Conservation (phyloP, 2,329 filamentous ascomycete species). For the Thielaviopsis populi region DNA sequence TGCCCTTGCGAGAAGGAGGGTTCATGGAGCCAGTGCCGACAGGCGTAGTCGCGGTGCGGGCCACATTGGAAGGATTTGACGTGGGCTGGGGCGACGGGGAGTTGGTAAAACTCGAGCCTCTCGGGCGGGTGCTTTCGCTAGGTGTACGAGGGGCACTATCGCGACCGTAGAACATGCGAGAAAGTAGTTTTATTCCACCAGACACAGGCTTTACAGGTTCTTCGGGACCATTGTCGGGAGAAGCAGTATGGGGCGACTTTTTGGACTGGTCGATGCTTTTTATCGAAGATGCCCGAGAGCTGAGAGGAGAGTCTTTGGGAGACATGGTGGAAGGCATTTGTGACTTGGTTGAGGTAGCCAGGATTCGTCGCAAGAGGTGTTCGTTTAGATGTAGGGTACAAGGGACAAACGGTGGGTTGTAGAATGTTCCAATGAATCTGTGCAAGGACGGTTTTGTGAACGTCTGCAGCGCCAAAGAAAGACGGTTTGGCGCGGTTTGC, state of each 20-base stretch:
- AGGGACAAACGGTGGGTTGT: background rate
- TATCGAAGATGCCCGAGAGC: slow-evolving; percentile 16
- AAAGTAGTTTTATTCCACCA: slow-evolving; percentile 14
- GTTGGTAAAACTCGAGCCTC: slow-evolving; percentile 16
- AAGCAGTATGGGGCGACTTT: slow-evolving; percentile 10
- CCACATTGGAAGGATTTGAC: slow-evolving; percentile 1
- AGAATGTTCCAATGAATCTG: background rate
- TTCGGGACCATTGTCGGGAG: slow-evolving; percentile 8
- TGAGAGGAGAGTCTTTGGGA: slow-evolving; percentile 14
- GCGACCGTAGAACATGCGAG: slow-evolving; percentile 15
- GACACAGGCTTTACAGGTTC: slow-evolving; percentile 14
- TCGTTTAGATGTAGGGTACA: background rate
- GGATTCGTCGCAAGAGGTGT: background rate
- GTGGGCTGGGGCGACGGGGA: slow-evolving; percentile 5
- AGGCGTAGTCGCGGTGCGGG: slow-evolving; percentile 13
- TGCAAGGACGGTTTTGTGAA: background rate
- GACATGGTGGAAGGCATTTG: slow-evolving; percentile 12
- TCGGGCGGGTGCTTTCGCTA: slow-evolving; percentile 14
- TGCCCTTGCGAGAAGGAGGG: slow-evolving; percentile 10
- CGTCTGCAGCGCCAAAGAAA: background rate
- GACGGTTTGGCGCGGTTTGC: background rate
- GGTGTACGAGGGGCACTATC: slow-evolving; percentile 7
- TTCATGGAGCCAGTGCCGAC: background rate
- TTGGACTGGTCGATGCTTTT: slow-evolving; percentile 13
- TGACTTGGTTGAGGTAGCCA: background rate